Percentiles rank a stretch among this genome's conserved stretches.
phyloP scores from a whole-genome alignment of 169 alveolate species.

The Haemoproteus tartakovskyi region DNA sequence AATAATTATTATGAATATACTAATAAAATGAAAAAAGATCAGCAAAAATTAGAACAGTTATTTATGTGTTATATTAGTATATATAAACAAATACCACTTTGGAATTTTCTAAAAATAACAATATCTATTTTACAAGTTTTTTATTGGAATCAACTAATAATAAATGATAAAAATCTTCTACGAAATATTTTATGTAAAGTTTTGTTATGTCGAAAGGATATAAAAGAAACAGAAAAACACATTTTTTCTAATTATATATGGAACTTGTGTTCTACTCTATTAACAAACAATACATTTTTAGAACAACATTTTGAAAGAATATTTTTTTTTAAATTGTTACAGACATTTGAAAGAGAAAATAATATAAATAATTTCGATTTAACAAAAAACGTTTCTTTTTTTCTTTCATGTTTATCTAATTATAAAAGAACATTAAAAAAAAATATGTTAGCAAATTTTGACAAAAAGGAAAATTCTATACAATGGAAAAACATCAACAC shows the following conservation, averaged over 20 bases:
- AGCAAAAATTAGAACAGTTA: constrained; percentile 36
- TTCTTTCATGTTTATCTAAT: constrained; percentile 53
- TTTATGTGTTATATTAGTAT: constrained; percentile 40
- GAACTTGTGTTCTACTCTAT: constrained; percentile 25
- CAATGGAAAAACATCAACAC: background rate
- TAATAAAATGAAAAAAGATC: background rate
- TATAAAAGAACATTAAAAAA: constrained; percentile 43
- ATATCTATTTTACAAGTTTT: too few species aligned
- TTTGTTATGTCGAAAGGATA: too few species aligned
- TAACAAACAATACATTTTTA: constrained; percentile 13
- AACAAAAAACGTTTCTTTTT: constrained; percentile 7
- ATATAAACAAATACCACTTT: constrained; percentile 35
- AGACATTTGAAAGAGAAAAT: background rate
- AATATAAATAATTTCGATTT: too few species aligned
- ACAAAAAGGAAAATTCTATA: background rate
- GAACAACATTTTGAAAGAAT: constrained; percentile 11
- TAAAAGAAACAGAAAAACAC: constrained; percentile 9
- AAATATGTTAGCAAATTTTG: background rate
- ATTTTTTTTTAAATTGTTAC: constrained; percentile 43
- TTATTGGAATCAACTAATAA: too few species aligned
- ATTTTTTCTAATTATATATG: constrained; percentile 17
- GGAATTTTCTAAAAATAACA: too few species aligned
- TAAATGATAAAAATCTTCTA: constrained; percentile 3
- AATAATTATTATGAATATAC: background rate
- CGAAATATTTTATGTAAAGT: too few species aligned